Conservation (phyloP, 192 early-diverging fungal genomes). For the Entomortierella chlamydospora region DNA sequence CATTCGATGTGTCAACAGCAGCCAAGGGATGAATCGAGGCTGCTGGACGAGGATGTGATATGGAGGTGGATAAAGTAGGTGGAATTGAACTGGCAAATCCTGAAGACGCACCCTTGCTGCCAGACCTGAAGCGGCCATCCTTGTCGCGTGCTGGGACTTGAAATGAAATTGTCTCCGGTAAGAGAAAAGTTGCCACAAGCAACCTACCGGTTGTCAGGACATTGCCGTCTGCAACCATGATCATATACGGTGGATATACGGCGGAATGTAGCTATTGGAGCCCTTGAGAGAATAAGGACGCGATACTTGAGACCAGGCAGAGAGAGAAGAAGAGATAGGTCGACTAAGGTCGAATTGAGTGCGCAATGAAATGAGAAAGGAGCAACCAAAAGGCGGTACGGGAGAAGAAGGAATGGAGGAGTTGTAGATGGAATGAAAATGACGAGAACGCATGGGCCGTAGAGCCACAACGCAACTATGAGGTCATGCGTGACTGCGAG, state of each 20-base stretch:
- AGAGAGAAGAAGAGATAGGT: neutral
- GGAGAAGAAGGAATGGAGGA: constrained; percentile 1
- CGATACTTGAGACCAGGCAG: neutral
- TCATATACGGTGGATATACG: too few relatives aligned
- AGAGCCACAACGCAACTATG: neutral
- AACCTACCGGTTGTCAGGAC: constrained; percentile 61
- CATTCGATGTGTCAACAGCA: constrained; percentile 51
- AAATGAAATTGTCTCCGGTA: constrained; percentile 80
- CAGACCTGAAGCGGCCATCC: constrained; percentile 44
- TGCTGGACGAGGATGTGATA: constrained; percentile 11
- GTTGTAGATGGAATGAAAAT: neutral
- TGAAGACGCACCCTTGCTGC: constrained; percentile 21
- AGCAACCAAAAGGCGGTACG: neutral
- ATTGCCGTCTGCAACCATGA: constrained; percentile 29
- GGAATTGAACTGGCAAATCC: neutral
- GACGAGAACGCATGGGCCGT: neutral
- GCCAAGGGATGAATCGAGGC: constrained; percentile 56
- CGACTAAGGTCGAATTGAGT: too few relatives aligned
- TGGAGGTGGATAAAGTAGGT: neutral
- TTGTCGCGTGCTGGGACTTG: constrained; percentile 57
- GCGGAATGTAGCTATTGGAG: too few relatives aligned
- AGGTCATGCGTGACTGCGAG: constrained; percentile 11
- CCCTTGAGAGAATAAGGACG: neutral
- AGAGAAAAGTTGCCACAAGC: constrained; percentile 78
- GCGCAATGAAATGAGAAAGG: too few relatives aligned